phyloP scores from a whole-genome alignment of 805 yeast genomes.

The Candida vaughaniae region DNA sequence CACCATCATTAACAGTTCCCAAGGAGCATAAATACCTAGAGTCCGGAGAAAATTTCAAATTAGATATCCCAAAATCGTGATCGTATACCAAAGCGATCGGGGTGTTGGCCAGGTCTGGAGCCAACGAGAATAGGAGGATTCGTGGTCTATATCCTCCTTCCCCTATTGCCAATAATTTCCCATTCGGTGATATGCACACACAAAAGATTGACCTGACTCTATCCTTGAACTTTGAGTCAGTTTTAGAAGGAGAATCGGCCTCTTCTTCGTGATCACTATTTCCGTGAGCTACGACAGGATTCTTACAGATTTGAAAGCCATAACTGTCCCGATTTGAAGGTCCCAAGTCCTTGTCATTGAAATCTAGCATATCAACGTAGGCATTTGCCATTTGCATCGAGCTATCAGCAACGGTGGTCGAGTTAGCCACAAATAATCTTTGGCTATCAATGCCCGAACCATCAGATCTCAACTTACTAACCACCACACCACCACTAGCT shows the following conservation, averaged over 20 bases:
- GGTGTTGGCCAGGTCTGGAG: conserved; percentile 42
- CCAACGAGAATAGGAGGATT: conserved; percentile 57
- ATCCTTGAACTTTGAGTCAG: conserved; percentile 29
- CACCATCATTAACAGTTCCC: conserved; percentile 72
- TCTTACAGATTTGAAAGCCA: conserved; percentile 28
- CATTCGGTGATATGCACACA: conserved; percentile 57
- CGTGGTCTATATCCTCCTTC: conserved; percentile 72
- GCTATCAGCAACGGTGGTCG: conserved; percentile 1
- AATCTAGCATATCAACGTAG: background rate
- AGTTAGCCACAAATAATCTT: conserved; percentile 53
- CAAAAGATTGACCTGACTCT: conserved; percentile 55
- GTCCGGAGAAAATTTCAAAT: conserved; percentile 57
- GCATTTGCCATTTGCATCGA: background rate
- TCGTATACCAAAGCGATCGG: conserved; percentile 58
- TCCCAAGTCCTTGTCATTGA: background rate
- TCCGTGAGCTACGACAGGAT: conserved; percentile 7
- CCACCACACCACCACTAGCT: conserved; percentile 63
- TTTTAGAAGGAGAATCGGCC: background rate
- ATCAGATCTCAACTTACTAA: conserved; percentile 28
- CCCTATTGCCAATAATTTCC: conserved; percentile 60
- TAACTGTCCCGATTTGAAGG: conserved; percentile 24
- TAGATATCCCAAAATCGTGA: conserved; percentile 64
- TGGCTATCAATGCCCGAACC: conserved; percentile 27
- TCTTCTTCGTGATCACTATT: conserved; percentile 1
- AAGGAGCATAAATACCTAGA: conserved; percentile 56